Conservation (phyloP, 2,329 filamentous ascomycete genomes). For the Tolypocladium sp. region DNA sequence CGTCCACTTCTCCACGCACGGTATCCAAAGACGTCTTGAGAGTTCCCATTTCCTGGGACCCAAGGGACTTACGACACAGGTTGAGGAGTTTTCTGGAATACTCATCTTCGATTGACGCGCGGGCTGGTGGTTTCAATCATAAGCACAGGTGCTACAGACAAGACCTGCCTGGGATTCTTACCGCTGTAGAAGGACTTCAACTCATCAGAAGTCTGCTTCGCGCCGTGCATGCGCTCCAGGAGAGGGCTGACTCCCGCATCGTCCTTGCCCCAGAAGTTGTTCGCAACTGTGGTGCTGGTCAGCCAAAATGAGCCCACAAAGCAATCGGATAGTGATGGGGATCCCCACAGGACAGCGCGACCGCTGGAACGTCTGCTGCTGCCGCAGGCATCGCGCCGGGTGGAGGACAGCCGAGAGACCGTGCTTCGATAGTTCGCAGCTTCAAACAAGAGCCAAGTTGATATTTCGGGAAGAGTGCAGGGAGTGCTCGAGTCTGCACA, state of each 20-base stretch:
- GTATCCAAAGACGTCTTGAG: constrained; percentile 79
- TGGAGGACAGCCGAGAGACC: not conserved
- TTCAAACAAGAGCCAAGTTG: not conserved
- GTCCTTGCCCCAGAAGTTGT: constrained; percentile 99
- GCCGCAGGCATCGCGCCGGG: constrained; percentile 47
- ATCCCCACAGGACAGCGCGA: constrained; percentile 56
- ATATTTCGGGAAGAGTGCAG: not conserved
- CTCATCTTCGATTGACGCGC: constrained; percentile 91
- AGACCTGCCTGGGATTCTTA: constrained; percentile 27
- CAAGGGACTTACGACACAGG: constrained; percentile 79
- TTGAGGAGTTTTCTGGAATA: constrained; percentile 84
- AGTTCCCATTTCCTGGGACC: constrained; percentile 78
- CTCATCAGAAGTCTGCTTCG: constrained; percentile 92
- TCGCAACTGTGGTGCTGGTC: constrained; percentile 58
- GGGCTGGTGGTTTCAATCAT: constrained; percentile 41
- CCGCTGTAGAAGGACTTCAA: constrained; percentile 82
- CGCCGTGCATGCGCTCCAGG: constrained; percentile 86
- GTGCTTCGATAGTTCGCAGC: not conserved
- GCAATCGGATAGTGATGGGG: not conserved
- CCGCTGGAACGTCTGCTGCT: constrained; percentile 52
- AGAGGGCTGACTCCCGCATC: constrained; percentile 90
- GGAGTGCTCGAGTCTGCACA: not conserved
- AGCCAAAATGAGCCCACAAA: constrained; percentile 3
- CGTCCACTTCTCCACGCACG: constrained; percentile 79
- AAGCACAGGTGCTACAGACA: not conserved